A percentile compares a stretch with the other conserved stretches of the same genome.
These are phyloP conservation scores for Penicillium egyptiacum DNA, from an alignment of 495 filamentous ascomycete species.

Conservation along the genomic window DNA sequence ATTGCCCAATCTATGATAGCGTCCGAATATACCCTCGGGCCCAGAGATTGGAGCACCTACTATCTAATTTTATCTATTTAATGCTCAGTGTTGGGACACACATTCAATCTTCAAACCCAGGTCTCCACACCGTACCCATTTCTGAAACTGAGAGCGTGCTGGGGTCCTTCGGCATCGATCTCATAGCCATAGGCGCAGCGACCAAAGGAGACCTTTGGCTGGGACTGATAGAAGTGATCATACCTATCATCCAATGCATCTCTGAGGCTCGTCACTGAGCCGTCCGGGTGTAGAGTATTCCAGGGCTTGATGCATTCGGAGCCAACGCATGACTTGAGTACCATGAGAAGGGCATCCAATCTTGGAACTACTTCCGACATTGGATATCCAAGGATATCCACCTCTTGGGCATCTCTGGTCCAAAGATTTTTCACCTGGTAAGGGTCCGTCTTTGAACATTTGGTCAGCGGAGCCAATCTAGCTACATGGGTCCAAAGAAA, in stretches of 20 bases:
- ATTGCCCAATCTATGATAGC: no score
- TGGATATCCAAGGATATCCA: no score
- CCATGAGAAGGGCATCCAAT: constrained; percentile 60
- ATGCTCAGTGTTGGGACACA: no score
- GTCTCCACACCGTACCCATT: no score
- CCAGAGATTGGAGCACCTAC: no score
- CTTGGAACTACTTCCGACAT: constrained; percentile 20
- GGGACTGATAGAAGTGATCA: constrained; percentile 57
- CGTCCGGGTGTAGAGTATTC: constrained; percentile 55
- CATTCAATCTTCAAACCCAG: no score
- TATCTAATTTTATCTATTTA: no score
- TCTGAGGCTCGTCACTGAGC: constrained; percentile 34
- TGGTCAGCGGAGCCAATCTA: neutral
- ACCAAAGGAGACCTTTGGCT: constrained; percentile 52
- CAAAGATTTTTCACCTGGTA: constrained; percentile 61
- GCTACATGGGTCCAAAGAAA: neutral
- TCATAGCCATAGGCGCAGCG: constrained; percentile 62
- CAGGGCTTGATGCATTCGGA: constrained; percentile 57
- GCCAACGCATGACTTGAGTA: constrained; percentile 63
- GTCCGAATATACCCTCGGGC: no score
- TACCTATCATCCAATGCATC: constrained; percentile 51
- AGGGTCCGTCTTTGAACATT: constrained; percentile 49
- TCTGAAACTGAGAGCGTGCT: constrained; percentile 18
- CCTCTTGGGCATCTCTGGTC: constrained; percentile 12
- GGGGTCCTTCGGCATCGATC: constrained; percentile 60